Percentiles rank a stretch among this genome's conserved stretches.
Conservation (phyloP, 1,284 basidiomycete species). For the Irpex sp. region DNA sequence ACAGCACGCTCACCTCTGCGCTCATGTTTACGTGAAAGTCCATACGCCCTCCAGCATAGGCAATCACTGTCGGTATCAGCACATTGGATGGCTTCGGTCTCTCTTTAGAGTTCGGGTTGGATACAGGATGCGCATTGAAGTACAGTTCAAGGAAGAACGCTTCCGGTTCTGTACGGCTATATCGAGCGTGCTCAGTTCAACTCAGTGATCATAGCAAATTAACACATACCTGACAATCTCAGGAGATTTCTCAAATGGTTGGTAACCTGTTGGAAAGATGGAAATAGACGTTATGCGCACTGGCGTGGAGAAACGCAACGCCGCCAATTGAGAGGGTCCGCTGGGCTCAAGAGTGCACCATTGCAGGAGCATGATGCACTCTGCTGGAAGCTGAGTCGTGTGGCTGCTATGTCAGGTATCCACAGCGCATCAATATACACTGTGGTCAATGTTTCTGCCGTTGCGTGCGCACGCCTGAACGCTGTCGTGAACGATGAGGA, state of each 20-base stretch:
- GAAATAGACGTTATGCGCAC: conserved; percentile 57
- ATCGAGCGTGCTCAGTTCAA: background rate
- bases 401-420: no score
- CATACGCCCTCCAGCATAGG: conserved; percentile 62
- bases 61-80: conserved; percentile 63
- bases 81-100: conserved; percentile 58
- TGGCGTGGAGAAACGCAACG: conserved; percentile 57
- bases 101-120: conserved; percentile 46
- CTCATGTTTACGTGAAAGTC: conserved; percentile 71
- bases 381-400: no score
- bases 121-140: conserved; percentile 55
- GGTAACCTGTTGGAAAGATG: conserved; percentile 54
- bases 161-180: conserved; percentile 61
- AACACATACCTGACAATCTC: conserved; percentile 57
- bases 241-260: conserved; percentile 54
- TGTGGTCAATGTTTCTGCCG: no score
- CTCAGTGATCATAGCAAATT: conserved; percentile 8
- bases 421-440: background rate
- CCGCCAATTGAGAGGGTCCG: conserved; percentile 53
- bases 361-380: conserved; percentile 54
- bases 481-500: no score
- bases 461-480: no score
- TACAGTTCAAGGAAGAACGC: conserved; percentile 68
- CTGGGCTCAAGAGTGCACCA: conserved; percentile 63
- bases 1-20: conserved; percentile 41